A percentile compares a stretch with the other conserved stretches of the same genome.
Evolutionary conservation across 345 rosid genomes (phyloP).

Genomic region (Ailanthus altissimus): DNA sequence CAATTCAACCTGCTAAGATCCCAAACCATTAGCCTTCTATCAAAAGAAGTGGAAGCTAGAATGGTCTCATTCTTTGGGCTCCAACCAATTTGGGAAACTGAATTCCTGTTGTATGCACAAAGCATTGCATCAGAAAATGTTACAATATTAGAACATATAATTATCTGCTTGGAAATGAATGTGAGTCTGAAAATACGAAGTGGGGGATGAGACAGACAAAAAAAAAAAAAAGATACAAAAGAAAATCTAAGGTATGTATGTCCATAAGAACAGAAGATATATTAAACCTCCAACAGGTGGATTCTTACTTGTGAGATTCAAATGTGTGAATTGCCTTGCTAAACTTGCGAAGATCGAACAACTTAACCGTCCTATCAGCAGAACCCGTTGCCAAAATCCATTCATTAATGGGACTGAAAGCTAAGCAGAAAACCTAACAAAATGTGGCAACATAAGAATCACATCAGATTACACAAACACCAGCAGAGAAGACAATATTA

Average conservation of each 20-base stretch:
- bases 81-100: conserved; percentile 97
- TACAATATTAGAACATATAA: too few species aligned
- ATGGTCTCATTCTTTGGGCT: conserved; percentile 93
- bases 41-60: conserved; percentile 96
- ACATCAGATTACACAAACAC: not conserved
- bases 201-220: conserved; percentile 5
- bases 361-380: conserved; percentile 88
- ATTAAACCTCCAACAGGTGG: not conserved
- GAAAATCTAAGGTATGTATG: not conserved
- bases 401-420: conserved; percentile 91
- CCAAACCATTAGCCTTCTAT: conserved; percentile 99
- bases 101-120: conserved; percentile 55
- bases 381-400: conserved; percentile 98
- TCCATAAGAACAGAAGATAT: not conserved
- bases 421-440: conserved; percentile 82
- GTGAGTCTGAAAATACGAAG: too few species aligned
- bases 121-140: too few species aligned
- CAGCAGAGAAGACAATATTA: not conserved
- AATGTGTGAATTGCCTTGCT: conserved; percentile 77
- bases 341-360: conserved; percentile 87
- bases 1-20: conserved; percentile 88
- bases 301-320: conserved; percentile 82
- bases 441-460: not conserved
- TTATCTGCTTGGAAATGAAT: too few species aligned
- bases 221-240: not conserved